Evolutionary conservation across 257 asterid genomes (phyloP), one percentile per base, ranked within the genome.

Genomic region (Leonotis leonurus): DNA sequence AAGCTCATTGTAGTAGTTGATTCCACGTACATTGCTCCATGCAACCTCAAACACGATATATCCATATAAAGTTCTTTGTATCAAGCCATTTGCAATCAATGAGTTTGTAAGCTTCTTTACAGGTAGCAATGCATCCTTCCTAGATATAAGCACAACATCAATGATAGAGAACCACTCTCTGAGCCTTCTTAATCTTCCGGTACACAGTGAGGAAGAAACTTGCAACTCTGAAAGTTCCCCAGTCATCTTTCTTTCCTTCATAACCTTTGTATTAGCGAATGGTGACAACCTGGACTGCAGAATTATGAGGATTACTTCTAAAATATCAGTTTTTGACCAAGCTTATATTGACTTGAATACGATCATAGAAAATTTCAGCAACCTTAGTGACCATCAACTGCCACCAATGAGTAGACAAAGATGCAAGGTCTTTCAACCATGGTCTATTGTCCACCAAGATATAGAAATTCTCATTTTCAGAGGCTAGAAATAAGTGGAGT

Each of bases 381-480:
- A 85, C 96, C 93, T 88, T 88, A 56, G 96, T 88, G 62, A 88
- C 95, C 95, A 88, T 85, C 75, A 85, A 63, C 52, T 88, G 95
- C 96, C 96, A 88, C 67, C 88, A 75, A 66, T 88, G 95, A 3
- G 95, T 85, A 50, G 96, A 81, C 44, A 77, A 53, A 46, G 93
- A 80, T 12, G 75, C 86, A 44, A 80, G 90, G 67, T 88, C 93
- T 66, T 79, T 59, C 72, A 88, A 57, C 96, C 96, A 88, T 45
- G 96, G 95, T 46, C 81, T 71, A 71, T 88, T 88, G 64, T 88
- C 96, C 69, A 88, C 95, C 79, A 88, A 80, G 49, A 88, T 72
- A 44, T 83, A 88, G 60, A 83, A 46, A 50, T 80, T 83, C 61
- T 74, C 83, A 63, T 88, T 83, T 60, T 83, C 90, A 41, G 73